Evolutionary conservation across 192 early-diverging fungal genomes (phyloP).

Genomic region (Rhizoclosmatium sp.): DNA sequence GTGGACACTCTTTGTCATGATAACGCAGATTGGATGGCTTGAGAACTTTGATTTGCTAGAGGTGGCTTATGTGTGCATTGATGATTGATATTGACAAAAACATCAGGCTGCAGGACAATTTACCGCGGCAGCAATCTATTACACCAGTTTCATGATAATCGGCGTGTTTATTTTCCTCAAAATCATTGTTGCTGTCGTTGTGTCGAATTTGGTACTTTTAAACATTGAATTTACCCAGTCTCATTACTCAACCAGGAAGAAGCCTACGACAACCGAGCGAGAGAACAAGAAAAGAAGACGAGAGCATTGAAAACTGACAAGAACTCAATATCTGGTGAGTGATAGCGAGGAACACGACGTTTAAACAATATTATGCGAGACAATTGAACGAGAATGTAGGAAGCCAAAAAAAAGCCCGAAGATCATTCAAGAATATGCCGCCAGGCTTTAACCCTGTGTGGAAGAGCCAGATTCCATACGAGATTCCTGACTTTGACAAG

Average conservation of each 20-base stretch:
- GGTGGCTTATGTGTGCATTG: conserved; percentile 8
- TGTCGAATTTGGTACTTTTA: conserved; percentile 49
- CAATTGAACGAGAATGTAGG: not conserved
- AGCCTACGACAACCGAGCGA: conserved; percentile 39
- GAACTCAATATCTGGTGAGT: conserved; percentile 6
- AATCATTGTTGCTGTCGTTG: conserved; percentile 56
- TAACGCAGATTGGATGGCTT: conserved; percentile 54
- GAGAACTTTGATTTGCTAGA: conserved; percentile 38
- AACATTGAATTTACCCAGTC: not conserved
- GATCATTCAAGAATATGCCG: conserved; percentile 37
- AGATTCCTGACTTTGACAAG: conserved; percentile 55
- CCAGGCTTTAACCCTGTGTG: conserved; percentile 34
- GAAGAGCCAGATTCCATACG: conserved; percentile 53
- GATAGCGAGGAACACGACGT: too few species aligned
- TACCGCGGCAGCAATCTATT: conserved; percentile 46
- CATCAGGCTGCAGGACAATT: conserved; percentile 44
- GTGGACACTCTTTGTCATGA: conserved; percentile 48
- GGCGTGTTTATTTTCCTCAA: conserved; percentile 54
- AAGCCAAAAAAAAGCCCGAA: conserved; percentile 39
- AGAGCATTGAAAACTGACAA: conserved; percentile 43
- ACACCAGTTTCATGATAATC: conserved; percentile 45
- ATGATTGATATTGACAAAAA: not conserved
- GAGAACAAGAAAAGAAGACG: conserved; percentile 32
- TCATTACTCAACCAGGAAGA: conserved; percentile 27
- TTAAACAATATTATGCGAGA: too few species aligned